Conservation (phyloP, 2,329 filamentous ascomycete genomes). For the Penicillium fuscoglaucum region DNA sequence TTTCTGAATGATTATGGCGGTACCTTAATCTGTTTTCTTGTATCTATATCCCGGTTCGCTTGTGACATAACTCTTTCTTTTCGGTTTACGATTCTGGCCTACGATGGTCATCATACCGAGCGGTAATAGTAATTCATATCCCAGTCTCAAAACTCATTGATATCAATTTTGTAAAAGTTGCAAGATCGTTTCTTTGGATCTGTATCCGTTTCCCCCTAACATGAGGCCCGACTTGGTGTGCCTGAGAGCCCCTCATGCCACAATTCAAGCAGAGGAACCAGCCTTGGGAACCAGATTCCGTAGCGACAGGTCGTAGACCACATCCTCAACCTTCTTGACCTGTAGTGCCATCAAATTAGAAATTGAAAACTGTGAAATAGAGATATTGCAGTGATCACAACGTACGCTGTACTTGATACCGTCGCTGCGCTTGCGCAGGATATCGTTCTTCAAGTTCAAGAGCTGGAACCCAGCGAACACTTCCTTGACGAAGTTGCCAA, state of each 20-base stretch:
- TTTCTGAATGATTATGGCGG: neutral
- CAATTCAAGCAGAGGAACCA: conserved; percentile 18
- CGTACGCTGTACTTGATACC: conserved; percentile 83
- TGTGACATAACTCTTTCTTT: conserved; percentile 5
- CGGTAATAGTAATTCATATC: neutral
- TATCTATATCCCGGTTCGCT: conserved; percentile 15
- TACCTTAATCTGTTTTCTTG: conserved; percentile 6
- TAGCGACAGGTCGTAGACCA: conserved; percentile 91
- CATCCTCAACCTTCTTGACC: conserved; percentile 97
- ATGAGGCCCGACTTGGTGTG: neutral
- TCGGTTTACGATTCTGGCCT: neutral
- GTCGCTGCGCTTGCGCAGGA: conserved; percentile 81
- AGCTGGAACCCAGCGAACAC: conserved; percentile 95
- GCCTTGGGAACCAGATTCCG: conserved; percentile 71
- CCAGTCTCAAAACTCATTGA: neutral
- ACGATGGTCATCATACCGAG: neutral
- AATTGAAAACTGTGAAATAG: neutral
- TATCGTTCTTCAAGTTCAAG: conserved; percentile 95
- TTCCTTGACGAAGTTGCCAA: conserved; percentile 91
- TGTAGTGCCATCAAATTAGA: conserved; percentile 24
- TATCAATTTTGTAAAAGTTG: neutral
- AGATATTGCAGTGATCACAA: conserved; percentile 1
- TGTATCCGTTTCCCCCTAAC: neutral
- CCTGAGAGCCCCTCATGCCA: neutral
- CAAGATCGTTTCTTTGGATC: neutral